Evolutionary conservation across 441 rosid genomes (phyloP), one percentile per base, ranked within the genome.

Genomic region (Pelargonium australe): DNA sequence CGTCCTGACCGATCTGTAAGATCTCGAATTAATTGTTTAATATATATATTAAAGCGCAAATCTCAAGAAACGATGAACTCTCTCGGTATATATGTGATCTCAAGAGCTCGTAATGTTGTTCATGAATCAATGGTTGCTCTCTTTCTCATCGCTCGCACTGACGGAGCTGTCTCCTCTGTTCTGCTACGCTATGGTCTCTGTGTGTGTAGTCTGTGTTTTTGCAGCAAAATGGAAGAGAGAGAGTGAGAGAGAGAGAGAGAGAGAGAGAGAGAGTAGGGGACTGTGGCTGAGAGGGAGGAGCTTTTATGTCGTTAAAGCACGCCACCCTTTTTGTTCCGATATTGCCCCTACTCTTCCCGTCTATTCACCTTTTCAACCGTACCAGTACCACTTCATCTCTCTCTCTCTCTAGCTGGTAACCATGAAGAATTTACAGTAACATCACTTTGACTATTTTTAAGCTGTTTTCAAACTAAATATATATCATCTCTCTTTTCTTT

Each of bases 241-340:
- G n/a, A 64, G 16, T 40, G 62, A 28, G 63, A 3, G 61, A 45
- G 62, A 55, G 47, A 10, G 69, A 19, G 14, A 20, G 47, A 61
- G 66, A 65, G 60, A 34, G n/a, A 64, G 16, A 45, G 62, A 28
- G 63, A 3, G 61, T 37, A 19, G 67, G 70, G 72, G 76, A 49
- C 70, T 74, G 70, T 65, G 74, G 41, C 62, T 68, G 77, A 55
- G 62, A 14, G 23, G 69, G 25, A 17, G 61, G 60, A 45, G 61
- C 68, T 72, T 74, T 73, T 64, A 70, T 74, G 80, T 77, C 80
- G 74, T 76, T 76, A 76, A 76, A 70, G 82, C 76, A 79, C 76
- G 81, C 78, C 75, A 77, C 47, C 76, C 31, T 58, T 53, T 45
- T 9, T 2, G 61, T 69, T 63, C 68, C 77, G 40, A 17, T 70